Conservation (phyloP, 345 rosid species). For the Citrus inodora region DNA sequence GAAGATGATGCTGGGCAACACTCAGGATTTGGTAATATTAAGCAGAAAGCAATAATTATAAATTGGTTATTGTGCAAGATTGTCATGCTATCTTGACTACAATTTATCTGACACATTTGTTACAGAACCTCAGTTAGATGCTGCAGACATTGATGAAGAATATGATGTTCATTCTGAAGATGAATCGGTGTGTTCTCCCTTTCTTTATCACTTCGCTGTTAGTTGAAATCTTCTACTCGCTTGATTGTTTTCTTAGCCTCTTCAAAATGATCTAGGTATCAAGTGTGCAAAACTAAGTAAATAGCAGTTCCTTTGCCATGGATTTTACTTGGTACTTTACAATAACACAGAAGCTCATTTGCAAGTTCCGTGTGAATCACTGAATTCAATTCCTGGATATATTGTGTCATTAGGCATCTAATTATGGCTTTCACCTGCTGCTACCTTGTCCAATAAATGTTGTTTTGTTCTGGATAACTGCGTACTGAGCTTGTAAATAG, state of each 20-base stretch:
- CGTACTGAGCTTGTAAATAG: background rate
- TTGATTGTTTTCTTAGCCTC: background rate
- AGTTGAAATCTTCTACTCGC: background rate
- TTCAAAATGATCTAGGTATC: background rate
- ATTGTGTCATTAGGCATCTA: background rate
- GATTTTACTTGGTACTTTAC: background rate
- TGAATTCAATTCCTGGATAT: background rate
- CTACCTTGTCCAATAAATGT: background rate
- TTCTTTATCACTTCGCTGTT: conserved; percentile 15
- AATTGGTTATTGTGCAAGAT: background rate
- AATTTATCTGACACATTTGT: conserved; percentile 12
- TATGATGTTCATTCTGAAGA: conserved; percentile 59
- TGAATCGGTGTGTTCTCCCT: conserved; percentile 56
- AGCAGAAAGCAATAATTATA: conserved; percentile 20
- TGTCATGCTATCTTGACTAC: conserved; percentile 4
- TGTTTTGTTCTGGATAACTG: background rate
- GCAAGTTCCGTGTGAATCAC: background rate
- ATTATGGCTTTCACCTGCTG: background rate
- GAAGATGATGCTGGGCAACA: conserved; percentile 26
- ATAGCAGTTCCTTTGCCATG: background rate
- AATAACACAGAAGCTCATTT: background rate
- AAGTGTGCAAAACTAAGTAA: background rate
- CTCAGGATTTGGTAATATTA: conserved; percentile 44
- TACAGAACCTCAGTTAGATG: conserved; percentile 42
- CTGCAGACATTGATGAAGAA: conserved; percentile 65